These are phyloP conservation scores for Flaveria sonorensis DNA, from an alignment of 129 eudicot genomes.

Conservation along the genomic window DNA sequence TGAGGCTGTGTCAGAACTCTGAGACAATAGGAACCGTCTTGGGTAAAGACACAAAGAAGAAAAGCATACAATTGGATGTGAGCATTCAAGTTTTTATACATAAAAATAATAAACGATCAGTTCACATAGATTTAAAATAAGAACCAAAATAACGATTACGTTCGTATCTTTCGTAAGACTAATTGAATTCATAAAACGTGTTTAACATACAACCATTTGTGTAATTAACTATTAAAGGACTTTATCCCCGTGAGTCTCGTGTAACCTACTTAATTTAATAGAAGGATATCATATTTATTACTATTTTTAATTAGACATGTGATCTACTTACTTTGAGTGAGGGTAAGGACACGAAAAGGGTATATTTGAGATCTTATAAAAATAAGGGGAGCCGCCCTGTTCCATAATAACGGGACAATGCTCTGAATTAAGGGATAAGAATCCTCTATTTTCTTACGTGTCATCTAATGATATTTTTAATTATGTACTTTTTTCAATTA, in stretches of 20 bases:
- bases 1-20: too few relatives aligned
- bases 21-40: too few relatives aligned
- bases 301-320: background rate
- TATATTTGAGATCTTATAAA: slow-evolving; percentile 24
- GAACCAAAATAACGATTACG: too few relatives aligned
- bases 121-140: too few relatives aligned
- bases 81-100: too few relatives aligned
- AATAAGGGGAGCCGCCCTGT: slow-evolving; percentile 19
- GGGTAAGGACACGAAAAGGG: slow-evolving; percentile 14
- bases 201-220: too few relatives aligned
- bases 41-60: too few relatives aligned
- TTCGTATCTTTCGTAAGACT: too few relatives aligned
- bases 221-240: background rate
- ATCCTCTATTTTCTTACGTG: background rate
- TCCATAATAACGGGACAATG: slow-evolving; percentile 28
- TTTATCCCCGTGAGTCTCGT: slow-evolving; percentile 22
- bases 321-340: slow-evolving; percentile 4
- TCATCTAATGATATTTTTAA: background rate
- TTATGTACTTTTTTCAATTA: background rate
- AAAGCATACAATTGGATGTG: too few relatives aligned
- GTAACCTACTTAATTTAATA: background rate
- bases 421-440: slow-evolving; percentile 30
- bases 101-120: too few relatives aligned
- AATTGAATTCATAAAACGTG: too few relatives aligned
- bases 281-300: background rate